phyloP scores from a whole-genome alignment of 1,284 basidiomycete species.

The Cutaneotrichosporon sp. region DNA sequence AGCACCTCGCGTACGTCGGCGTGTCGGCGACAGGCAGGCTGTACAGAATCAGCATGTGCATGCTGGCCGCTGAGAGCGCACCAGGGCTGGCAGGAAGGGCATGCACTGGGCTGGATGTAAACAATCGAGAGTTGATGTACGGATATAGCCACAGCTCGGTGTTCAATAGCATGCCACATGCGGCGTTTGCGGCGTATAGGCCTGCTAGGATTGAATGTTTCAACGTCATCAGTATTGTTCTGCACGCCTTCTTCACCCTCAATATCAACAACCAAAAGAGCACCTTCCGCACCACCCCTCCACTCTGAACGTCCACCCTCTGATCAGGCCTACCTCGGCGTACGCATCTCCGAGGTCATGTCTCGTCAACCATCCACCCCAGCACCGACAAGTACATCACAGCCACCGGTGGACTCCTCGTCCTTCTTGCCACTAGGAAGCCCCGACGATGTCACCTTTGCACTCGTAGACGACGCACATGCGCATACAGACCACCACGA shows the following conservation, averaged over 20 bases:
- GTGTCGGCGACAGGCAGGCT: too few species aligned
- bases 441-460: conserved; percentile 23
- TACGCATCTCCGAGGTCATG: neutral
- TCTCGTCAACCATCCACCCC: conserved; percentile 9
- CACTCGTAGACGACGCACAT: conserved; percentile 21
- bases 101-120: neutral
- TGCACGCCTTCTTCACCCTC: conserved; percentile 22
- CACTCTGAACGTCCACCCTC: conserved; percentile 17
- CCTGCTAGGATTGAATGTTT: neutral
- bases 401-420: conserved; percentile 16
- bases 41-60: too few species aligned
- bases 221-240: neutral
- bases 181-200: conserved; percentile 1
- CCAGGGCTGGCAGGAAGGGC: too few species aligned
- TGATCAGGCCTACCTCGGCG: too few species aligned
- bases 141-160: neutral
- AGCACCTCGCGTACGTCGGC: too few species aligned
- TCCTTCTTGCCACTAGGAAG: conserved; percentile 18
- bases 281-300: conserved; percentile 10
- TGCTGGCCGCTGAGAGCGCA: too few species aligned
- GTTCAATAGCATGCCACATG: neutral
- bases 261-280: conserved; percentile 7
- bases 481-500: conserved; percentile 25
- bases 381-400: neutral
- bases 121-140: neutral